phyloP scores from a whole-genome alignment of 495 filamentous ascomycete genomes.

The Penicillium odoratum region DNA sequence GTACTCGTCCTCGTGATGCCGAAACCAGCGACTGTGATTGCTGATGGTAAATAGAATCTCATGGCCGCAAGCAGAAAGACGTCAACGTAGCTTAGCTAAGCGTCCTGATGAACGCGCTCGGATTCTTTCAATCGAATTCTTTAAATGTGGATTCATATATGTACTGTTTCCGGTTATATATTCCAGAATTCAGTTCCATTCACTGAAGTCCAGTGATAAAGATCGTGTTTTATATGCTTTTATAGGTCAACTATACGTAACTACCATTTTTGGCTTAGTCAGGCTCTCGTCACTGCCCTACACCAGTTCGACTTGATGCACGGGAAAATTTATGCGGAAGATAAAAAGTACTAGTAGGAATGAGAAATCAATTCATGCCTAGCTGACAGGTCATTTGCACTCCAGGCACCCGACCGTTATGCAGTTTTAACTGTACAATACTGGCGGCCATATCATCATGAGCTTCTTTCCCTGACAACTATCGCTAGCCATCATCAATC shows the following conservation, averaged over 20 bases:
- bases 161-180: background rate
- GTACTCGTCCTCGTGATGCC: background rate
- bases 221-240: background rate
- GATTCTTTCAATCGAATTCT: background rate
- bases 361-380: conserved; percentile 5
- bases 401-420: conserved; percentile 12
- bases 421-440: conserved; percentile 22
- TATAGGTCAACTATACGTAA: background rate
- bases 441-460: conserved; percentile 8
- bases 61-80: conserved; percentile 37
- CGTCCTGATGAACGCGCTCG: background rate
- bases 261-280: background rate
- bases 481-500: background rate
- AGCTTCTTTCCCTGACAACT: conserved; percentile 1
- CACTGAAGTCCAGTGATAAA: background rate
- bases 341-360: background rate
- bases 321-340: background rate
- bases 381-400: background rate
- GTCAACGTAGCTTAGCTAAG: conserved; percentile 29
- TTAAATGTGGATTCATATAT: background rate
- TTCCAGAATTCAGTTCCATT: background rate
- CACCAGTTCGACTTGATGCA: background rate
- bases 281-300: no score
- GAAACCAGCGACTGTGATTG: conserved; percentile 15
- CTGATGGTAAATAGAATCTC: conserved; percentile 33